These are phyloP conservation scores for Aspergillus hancockii DNA, from an alignment of 495 filamentous ascomycete genomes.

Conservation along the genomic window DNA sequence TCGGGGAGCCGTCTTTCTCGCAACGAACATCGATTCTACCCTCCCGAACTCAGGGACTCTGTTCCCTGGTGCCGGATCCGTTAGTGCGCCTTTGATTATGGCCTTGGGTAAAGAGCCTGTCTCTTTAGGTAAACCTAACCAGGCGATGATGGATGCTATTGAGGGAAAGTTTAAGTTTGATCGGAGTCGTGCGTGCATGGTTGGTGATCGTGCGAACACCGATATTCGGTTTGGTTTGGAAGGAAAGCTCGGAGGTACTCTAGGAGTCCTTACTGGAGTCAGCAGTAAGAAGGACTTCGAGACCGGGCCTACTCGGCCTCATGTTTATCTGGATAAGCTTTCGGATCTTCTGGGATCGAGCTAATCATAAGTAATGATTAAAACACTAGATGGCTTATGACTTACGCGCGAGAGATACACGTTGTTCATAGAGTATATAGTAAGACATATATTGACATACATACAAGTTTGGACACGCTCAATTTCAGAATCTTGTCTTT, in stretches of 20 bases:
- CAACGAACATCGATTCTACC: slow-evolving; percentile 89
- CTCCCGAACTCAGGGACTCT: slow-evolving; percentile 76
- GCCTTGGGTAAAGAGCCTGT: slow-evolving; percentile 71
- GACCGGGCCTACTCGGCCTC: slow-evolving; percentile 67
- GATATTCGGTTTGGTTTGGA: slow-evolving; percentile 96
- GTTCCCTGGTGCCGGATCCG: slow-evolving; percentile 89
- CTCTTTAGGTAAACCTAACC: slow-evolving; percentile 88
- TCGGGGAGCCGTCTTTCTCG: slow-evolving; percentile 83
- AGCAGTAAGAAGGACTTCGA: slow-evolving; percentile 78
- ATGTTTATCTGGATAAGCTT: slow-evolving; percentile 78
- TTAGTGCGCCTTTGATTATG: slow-evolving; percentile 74
- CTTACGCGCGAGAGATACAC: slow-evolving; percentile 1
- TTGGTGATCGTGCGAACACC: slow-evolving; percentile 91
- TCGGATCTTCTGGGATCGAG: slow-evolving; percentile 63
- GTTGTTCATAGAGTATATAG: slow-evolving; percentile 15
- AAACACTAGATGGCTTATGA: neutral
- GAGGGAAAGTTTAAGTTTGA: slow-evolving; percentile 94
- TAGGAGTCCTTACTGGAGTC: slow-evolving; percentile 91
- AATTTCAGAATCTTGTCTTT: neutral
- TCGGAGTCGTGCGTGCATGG: slow-evolving; percentile 85
- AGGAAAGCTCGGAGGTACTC: slow-evolving; percentile 84
- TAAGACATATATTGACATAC: slow-evolving; percentile 5
- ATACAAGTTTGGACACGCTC: neutral
- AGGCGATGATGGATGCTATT: slow-evolving; percentile 99
- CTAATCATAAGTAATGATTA: neutral